phyloP scores from a whole-genome alignment of 805 yeast genomes.

The Wickerhamomyces sydowiorum region DNA sequence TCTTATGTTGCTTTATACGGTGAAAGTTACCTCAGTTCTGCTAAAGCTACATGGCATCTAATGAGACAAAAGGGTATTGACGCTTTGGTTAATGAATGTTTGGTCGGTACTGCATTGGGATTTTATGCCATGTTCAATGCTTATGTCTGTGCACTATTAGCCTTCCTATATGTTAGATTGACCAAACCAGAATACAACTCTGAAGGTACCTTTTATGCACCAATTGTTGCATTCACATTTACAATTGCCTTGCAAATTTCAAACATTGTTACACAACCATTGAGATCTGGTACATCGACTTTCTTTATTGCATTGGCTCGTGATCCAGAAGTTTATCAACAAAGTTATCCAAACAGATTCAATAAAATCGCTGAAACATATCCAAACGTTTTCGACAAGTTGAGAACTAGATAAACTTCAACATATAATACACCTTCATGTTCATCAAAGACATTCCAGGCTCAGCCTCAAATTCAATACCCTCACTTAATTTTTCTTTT shows the following conservation, averaged over 20 bases:
- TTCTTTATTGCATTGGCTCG: constrained; percentile 78
- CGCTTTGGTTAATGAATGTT: constrained; percentile 78
- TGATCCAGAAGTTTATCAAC: constrained; percentile 78
- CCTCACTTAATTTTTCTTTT: too few species aligned
- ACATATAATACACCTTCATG: too few species aligned
- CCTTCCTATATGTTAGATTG: constrained; percentile 59
- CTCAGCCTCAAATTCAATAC: too few species aligned
- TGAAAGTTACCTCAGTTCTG: constrained; percentile 64
- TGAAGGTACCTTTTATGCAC: constrained; percentile 58
- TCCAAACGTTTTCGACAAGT: constrained; percentile 61
- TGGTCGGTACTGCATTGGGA: constrained; percentile 73
- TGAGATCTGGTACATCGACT: constrained; percentile 78
- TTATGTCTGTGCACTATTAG: constrained; percentile 55
- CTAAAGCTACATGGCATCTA: constrained; percentile 78
- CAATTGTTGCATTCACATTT: constrained; percentile 68
- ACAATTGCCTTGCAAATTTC: constrained; percentile 73
- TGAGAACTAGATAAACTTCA: constrained; percentile 22
- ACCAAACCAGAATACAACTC: constrained; percentile 64
- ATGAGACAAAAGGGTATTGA: constrained; percentile 76
- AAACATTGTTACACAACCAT: constrained; percentile 64
- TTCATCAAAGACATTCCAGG: too few species aligned
- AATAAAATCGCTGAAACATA: constrained; percentile 59
- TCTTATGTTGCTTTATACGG: constrained; percentile 87
- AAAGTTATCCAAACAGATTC: constrained; percentile 64
- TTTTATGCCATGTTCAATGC: constrained; percentile 71